Base-by-base conservation (phyloP, 129 eudicot genomes). In the Chrysanthemum lavandulifolium region DNA sequence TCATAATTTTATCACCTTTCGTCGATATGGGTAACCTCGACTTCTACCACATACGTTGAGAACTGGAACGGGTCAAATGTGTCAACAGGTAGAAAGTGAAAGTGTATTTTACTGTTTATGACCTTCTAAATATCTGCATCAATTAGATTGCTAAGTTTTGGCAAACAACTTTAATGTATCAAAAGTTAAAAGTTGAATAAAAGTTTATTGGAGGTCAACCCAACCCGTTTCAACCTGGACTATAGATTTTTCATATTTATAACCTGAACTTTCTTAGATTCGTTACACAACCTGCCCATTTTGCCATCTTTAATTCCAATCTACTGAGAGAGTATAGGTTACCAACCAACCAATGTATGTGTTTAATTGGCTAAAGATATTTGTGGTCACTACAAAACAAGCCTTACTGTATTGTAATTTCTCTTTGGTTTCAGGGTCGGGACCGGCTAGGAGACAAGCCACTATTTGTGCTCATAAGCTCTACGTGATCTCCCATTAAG, bases 381-480 rank as follows among this genome's bases (percentile, higher is more conserved):
- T 8, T 57, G 18, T 59, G 29, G 19, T 19, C 3, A 36, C 47
- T 62, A 40, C 48, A 33, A 13, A 61, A 31, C 13, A 10, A 3
- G 12, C 9, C 21, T 12, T 27, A 23, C 11, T 18, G 27, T 43
- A n/a, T 50, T 16, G 14, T n/a, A 40, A 61, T 50, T 11, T 48
- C 16, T 47, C 18, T 40, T 57, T 60, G 33, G 50, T 68, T 77
- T 65, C 81, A 92, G 96, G 97, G 96, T 4, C 87, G 97, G 77
- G 93, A 88, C 2, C 86, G 81, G 67, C 68, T 92, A 76, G 97
- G 96, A 59, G 88, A 81, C 70, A 91, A 83, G 64, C 88, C 96
- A 1, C 59, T 88, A 71, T 92, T 86, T 67, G 93, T 92, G 78
- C 97, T 92, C 68, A 49, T 88, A 49, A 88, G 85, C 87, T 84